Evolutionary conservation across 768 basidiomycete genomes (phyloP).

Genomic region (Mycena vulgaris): DNA sequence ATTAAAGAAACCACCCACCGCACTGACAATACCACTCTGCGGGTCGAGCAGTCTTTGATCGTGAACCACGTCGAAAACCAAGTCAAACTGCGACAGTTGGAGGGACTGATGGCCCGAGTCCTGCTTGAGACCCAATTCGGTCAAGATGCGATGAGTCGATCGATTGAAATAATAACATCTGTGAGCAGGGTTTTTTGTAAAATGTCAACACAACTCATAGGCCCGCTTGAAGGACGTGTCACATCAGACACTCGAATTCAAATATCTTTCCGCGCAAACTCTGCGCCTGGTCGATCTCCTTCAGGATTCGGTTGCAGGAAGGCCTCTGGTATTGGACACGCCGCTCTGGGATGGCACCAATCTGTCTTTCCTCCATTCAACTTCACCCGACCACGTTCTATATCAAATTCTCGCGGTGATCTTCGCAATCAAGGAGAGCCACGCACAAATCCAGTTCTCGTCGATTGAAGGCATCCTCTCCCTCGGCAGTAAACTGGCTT

Average conservation of each 20-base stretch:
- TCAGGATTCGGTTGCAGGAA: background rate
- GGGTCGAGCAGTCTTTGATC: conserved; percentile 12
- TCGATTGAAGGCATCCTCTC: background rate
- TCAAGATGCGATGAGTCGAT: background rate
- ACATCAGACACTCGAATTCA: background rate
- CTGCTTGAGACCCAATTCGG: background rate
- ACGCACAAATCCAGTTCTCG: background rate
- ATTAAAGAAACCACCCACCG: background rate
- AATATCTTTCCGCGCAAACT: no score
- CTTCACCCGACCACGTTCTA: background rate
- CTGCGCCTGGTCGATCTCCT: no score
- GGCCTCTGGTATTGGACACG: background rate
- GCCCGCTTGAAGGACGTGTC: background rate
- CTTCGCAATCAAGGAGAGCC: background rate
- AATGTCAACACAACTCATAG: no score
- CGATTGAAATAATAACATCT: conserved; percentile 17
- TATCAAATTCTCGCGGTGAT: background rate
- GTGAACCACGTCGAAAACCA: conserved; percentile 1
- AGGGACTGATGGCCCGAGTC: conserved; percentile 1
- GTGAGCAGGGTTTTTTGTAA: background rate
- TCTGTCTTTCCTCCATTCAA: fast-evolving
- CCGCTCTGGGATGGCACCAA: background rate
- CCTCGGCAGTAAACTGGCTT: background rate
- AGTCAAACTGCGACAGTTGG: background rate
- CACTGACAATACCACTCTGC: background rate